phyloP scores from a whole-genome alignment of 768 basidiomycete genomes.

The Ramaria sp. region DNA sequence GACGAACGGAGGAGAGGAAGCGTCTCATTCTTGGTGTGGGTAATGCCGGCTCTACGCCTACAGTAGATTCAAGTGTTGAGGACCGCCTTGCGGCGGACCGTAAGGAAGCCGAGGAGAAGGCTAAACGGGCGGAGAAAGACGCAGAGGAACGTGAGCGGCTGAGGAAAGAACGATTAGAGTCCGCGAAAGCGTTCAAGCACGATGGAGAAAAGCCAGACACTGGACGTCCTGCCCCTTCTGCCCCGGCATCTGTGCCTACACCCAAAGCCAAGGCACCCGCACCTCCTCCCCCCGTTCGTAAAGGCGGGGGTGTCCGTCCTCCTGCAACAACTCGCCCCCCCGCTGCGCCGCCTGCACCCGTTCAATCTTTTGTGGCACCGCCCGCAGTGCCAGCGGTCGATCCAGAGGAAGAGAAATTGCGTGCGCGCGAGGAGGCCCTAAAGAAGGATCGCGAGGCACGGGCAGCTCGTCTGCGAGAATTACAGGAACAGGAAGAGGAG shows the following conservation, averaged over 20 bases:
- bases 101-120: slow-evolving; percentile 85
- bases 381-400: slow-evolving; percentile 38
- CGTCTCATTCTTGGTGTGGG: slow-evolving; percentile 65
- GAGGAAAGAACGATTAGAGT: slow-evolving; percentile 63
- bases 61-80: slow-evolving; percentile 71
- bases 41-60: slow-evolving; percentile 25
- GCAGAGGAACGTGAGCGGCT: slow-evolving; percentile 69
- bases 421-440: slow-evolving; percentile 59
- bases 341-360: slow-evolving; percentile 28
- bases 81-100: slow-evolving; percentile 79
- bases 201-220: slow-evolving; percentile 25
- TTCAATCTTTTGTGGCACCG: slow-evolving; percentile 13
- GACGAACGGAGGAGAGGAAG: slow-evolving; percentile 76
- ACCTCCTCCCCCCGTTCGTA: slow-evolving; percentile 28
- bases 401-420: slow-evolving; percentile 64
- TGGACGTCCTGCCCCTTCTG: slow-evolving; percentile 21
- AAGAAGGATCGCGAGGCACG: slow-evolving; percentile 67
- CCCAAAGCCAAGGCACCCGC: slow-evolving; percentile 33
- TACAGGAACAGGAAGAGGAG: slow-evolving; percentile 60
- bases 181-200: slow-evolving; percentile 56
- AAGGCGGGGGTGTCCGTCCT: slow-evolving; percentile 23
- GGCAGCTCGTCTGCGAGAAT: slow-evolving; percentile 51
- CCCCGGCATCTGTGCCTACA: slow-evolving; percentile 24
- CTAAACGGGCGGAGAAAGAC: slow-evolving; percentile 63
- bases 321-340: slow-evolving; percentile 16